phyloP scores from a whole-genome alignment of 805 yeast genomes.

The Hagleromyces aurorensis region DNA sequence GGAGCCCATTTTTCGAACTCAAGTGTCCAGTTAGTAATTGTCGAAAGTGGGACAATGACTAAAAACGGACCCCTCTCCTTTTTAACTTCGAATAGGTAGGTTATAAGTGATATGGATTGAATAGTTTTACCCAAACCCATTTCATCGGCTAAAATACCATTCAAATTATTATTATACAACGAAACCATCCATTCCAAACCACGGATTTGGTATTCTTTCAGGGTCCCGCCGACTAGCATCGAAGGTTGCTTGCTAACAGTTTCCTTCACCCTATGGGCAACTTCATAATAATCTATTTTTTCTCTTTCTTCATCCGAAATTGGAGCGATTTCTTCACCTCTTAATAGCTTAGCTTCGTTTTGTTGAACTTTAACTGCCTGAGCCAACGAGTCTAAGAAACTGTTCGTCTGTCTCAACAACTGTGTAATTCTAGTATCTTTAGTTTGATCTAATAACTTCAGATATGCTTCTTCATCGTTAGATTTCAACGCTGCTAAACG shows the following conservation, averaged over 20 bases:
- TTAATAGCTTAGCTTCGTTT: conserved; percentile 31
- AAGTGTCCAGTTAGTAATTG: conserved; percentile 77
- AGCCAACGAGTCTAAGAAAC: conserved; percentile 68
- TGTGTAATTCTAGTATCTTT: conserved; percentile 84
- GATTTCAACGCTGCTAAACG: conserved; percentile 82
- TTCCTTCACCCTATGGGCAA: conserved; percentile 70
- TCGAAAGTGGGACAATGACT: conserved; percentile 77
- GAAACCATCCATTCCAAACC: conserved; percentile 99
- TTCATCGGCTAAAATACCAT: conserved; percentile 97
- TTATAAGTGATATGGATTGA: conserved; percentile 71
- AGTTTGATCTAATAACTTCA: conserved; percentile 75
- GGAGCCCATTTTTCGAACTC: conserved; percentile 92
- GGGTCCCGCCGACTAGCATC: conserved; percentile 65
- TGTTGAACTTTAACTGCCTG: conserved; percentile 76
- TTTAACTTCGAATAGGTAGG: conserved; percentile 63
- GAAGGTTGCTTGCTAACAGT: conserved; percentile 57
- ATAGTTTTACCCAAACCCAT: conserved; percentile 97
- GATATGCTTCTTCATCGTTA: conserved; percentile 82
- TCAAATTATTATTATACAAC: conserved; percentile 83
- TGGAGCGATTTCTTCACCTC: conserved; percentile 32
- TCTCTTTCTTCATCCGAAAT: conserved; percentile 47
- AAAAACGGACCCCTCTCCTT: conserved; percentile 61
- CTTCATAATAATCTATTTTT: conserved; percentile 71
- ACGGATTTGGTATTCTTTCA: conserved; percentile 78
- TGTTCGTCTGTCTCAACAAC: conserved; percentile 69